Base-by-base conservation (phyloP, 331 rosid genomes). In the Malus hybrid region DNA sequence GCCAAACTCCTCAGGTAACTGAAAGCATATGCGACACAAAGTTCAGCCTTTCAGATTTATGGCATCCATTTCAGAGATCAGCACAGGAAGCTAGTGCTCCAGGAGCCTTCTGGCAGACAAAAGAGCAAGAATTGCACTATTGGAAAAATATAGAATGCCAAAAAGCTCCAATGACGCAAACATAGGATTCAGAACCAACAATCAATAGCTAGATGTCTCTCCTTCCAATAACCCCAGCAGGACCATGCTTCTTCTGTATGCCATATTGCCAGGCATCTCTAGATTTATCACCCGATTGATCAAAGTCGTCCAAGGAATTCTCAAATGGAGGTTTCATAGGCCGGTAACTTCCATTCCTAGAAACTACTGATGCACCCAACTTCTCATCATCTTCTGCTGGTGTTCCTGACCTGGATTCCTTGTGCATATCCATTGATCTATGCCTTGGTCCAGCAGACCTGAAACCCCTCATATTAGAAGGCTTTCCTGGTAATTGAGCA, bases 321-420 rank as follows among this genome's bases (percentile, higher is more conserved):
- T 92, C 97, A 78, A 76, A 71, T 10, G 82, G 82, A 71, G 86
- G 80, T 61, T 85, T 81, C 46, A 83, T 73, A n/a, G 86, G 78
- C 42, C 93, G 92, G 80, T 83, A 93, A 75, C 62, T 89, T 71
- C 99, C 97, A 73, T 92, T 95, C 83, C 96, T 85, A 61, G 83
- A 79, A 71, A 75, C 70, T 20, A 77, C 64, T 8, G 70, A 74
- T 63, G 85, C 81, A 67, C 80, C 79, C 10, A 78, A 79, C 83
- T 87, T 90, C 65, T 95, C 98, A 10, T 92, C 99, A 62, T 92
- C 99, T 81, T 92, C 97, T 27, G 93, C 82, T 18, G 86, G 92
- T 76, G 91, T 85, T 79, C 91, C 96, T 42, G 86, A 84, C 84
- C 96, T 88, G 66, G 97, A 81, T 24, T 92, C 97, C 81, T 83